phyloP scores from a whole-genome alignment of 1,139 yeast species.

The Chernovozyma aurita region DNA sequence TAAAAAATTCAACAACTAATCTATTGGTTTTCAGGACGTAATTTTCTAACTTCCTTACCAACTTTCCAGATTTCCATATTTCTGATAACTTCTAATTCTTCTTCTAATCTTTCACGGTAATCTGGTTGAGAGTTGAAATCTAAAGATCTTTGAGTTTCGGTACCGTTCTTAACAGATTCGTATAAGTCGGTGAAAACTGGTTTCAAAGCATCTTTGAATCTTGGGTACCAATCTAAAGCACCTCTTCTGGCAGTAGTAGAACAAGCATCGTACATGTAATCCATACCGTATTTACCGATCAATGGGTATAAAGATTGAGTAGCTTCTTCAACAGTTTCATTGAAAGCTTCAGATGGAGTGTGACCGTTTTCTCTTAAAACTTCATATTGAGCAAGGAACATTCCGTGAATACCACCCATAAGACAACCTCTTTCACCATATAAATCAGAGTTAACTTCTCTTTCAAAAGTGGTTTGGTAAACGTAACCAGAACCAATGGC shows the following conservation, averaged over 20 bases:
- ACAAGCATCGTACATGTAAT: slow-evolving; percentile 99
- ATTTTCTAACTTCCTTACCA: slow-evolving; percentile 98
- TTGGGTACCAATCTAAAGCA: slow-evolving; percentile 99
- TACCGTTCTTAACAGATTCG: slow-evolving; percentile 92
- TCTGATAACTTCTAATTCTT: slow-evolving; percentile 90
- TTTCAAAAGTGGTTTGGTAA: slow-evolving; percentile 98
- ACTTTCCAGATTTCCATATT: slow-evolving; percentile 99
- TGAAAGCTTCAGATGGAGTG: slow-evolving; percentile 99
- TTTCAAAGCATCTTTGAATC: slow-evolving; percentile 97
- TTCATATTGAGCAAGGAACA: slow-evolving; percentile 99
- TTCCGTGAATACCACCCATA: slow-evolving; percentile 99
- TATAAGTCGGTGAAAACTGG: slow-evolving; percentile 96
- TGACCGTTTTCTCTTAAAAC: slow-evolving; percentile 99
- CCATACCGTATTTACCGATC: slow-evolving; percentile 99
- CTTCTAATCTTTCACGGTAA: slow-evolving; percentile 95
- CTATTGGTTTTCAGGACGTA: slow-evolving; percentile 98
- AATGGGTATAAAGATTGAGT: slow-evolving; percentile 99
- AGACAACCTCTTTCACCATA: slow-evolving; percentile 99
- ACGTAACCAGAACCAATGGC: slow-evolving; percentile 99
- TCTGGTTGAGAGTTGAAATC: slow-evolving; percentile 97
- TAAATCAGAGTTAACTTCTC: slow-evolving; percentile 97
- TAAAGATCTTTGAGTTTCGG: slow-evolving; percentile 96
- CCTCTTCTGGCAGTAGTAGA: slow-evolving; percentile 99
- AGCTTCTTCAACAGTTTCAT: slow-evolving; percentile 99
- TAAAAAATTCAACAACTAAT: too few relatives aligned